Evolutionary conservation across 1,284 basidiomycete genomes (phyloP), one percentile per base, ranked within the genome.

Genomic region (Ustilago nuda): DNA sequence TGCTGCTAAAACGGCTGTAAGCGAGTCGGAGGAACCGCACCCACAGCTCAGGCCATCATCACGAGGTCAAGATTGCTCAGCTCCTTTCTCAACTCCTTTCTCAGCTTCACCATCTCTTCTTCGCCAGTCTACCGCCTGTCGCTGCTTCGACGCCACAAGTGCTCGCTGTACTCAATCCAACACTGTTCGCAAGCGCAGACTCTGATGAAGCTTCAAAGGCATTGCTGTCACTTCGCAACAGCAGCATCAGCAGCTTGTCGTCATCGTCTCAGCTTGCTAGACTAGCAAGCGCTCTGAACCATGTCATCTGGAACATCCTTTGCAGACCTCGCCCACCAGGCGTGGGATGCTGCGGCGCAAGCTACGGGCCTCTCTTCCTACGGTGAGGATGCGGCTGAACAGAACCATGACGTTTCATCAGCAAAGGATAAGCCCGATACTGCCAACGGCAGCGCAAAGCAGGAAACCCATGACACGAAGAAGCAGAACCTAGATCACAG

Each of bases 241-340:
- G 33, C 27, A 15, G 32, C 30, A 27, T 27, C 23, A 27, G 23
- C 23, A 27, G 23, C 23, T 27, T 27, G 23, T 32, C 13, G 30
- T 51, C 50, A 33, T 32, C 30, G 32, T 30, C 9, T 30, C 50
- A 8, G 17, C 19, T 8, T 17, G 52, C 52, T 56, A 37, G 13
- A 11, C 30, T 19, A 19, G 19, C n/a, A 45, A 8, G 27, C 48
- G 4, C 3, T 12, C 12, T 9, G 33, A 27, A 37, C 37, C 46
- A 73, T 74, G 75, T 66, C 75, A 0, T 77, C 77, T 4, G 77
- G 77, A n/a, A 79, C 77, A 8, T 79, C 73, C 2, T 70, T 76
- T 8, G 77, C 77, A 12, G 77, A 79, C 43, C 61, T 79, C 39
- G 61, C 62, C 41, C 77, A 79, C 17, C 77, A 79, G 63, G 77